phyloP scores from a whole-genome alignment of 2,329 filamentous ascomycete genomes.

The Pyricularia grisea region DNA sequence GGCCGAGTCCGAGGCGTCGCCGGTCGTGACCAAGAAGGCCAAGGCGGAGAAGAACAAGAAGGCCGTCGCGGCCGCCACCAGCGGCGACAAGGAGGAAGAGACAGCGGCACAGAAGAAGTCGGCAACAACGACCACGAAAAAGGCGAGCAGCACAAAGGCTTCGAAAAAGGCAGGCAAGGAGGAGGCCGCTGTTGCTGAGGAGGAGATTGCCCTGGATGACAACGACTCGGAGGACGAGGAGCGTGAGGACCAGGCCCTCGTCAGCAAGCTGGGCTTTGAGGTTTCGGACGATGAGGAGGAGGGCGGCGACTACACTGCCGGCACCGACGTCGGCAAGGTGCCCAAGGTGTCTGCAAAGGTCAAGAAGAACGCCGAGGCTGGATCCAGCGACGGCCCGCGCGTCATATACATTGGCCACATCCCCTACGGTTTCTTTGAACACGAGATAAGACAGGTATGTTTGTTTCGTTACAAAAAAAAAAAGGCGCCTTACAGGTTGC shows the following conservation, averaged over 20 bases:
- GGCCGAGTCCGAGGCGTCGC: slow-evolving; percentile 13
- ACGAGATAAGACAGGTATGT: slow-evolving; percentile 61
- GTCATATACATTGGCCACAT: slow-evolving; percentile 78
- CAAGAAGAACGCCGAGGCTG: slow-evolving; percentile 30
- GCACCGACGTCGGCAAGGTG: slow-evolving; percentile 35
- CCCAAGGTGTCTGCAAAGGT: slow-evolving; percentile 36
- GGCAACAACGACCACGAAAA: background rate
- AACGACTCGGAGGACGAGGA: slow-evolving; percentile 7
- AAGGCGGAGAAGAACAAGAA: slow-evolving; percentile 5
- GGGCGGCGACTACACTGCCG: slow-evolving; percentile 22
- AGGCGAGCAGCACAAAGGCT: background rate
- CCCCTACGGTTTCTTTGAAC: slow-evolving; percentile 77
- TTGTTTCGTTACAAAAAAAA: background rate
- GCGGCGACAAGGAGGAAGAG: too few species aligned
- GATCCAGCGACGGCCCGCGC: slow-evolving; percentile 50
- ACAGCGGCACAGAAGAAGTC: too few species aligned
- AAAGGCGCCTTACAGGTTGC: background rate
- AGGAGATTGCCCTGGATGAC: slow-evolving; percentile 5
- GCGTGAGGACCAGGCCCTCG: slow-evolving; percentile 10
- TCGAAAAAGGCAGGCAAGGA: slow-evolving; percentile 9
- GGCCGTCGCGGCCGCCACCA: background rate
- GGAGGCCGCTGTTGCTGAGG: slow-evolving; percentile 13
- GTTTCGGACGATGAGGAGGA: slow-evolving; percentile 13
- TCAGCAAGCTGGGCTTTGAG: slow-evolving; percentile 9
- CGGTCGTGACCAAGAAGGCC: slow-evolving; percentile 17